Conservation (phyloP, 2,329 filamentous ascomycete genomes). For the Pseudomassariella vexata region DNA sequence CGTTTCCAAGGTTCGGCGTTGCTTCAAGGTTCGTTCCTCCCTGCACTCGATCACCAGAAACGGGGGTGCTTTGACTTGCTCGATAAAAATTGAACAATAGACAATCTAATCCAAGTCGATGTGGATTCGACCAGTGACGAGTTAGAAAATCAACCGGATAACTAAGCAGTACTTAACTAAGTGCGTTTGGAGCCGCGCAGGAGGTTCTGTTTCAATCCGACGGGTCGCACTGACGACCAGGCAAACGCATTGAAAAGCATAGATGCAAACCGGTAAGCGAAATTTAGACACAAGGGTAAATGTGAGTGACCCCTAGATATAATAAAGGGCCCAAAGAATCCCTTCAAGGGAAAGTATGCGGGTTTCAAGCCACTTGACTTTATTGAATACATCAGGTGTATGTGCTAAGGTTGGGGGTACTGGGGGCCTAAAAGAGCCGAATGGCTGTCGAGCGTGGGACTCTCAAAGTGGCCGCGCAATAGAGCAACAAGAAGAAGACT, state of each 20-base stretch:
- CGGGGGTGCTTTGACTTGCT: too few species aligned
- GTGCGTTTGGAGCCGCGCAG: too few species aligned
- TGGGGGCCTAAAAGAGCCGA: too few species aligned
- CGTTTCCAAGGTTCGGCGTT: too few species aligned
- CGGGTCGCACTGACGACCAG: slow-evolving; percentile 5
- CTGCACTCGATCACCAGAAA: too few species aligned
- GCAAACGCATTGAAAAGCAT: slow-evolving; percentile 6
- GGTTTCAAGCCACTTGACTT: slow-evolving; percentile 4
- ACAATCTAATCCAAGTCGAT: too few species aligned
- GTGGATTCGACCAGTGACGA: too few species aligned
- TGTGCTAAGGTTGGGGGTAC: slow-evolving; percentile 3
- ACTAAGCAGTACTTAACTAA: too few species aligned
- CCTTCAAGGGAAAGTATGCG: slow-evolving; percentile 3
- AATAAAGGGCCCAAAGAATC: slow-evolving; percentile 2
- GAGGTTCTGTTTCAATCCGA: slow-evolving; percentile 5
- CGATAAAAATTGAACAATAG: too few species aligned
- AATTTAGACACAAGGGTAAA: slow-evolving; percentile 1
- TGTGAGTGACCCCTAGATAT: slow-evolving; percentile 1
- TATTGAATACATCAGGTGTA: slow-evolving; percentile 8
- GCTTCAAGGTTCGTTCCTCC: too few species aligned
- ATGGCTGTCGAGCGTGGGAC: too few species aligned
- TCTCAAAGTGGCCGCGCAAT: slow-evolving; percentile 5
- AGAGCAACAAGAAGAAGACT: slow-evolving; percentile 3
- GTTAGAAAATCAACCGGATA: too few species aligned
- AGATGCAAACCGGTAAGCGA: neutral